Conservation (phyloP, 371 early-diverging fungal genomes). For the Mortierella sp. region DNA sequence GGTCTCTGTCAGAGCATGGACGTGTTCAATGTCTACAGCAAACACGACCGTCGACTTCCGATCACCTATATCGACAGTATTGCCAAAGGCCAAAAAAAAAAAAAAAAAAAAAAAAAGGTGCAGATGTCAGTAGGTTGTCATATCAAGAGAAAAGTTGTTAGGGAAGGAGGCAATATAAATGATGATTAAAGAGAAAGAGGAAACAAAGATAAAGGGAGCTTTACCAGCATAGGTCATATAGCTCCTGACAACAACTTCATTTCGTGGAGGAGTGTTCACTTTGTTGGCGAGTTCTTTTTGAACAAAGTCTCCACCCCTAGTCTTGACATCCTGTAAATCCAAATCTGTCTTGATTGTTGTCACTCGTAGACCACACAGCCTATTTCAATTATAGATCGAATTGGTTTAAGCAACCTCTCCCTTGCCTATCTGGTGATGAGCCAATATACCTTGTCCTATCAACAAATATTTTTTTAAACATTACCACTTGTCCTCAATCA, state of each 20-base stretch:
- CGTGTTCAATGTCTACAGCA: conserved; percentile 87
- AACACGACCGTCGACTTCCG: conserved; percentile 85
- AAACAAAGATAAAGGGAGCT: neutral
- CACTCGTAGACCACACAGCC: conserved; percentile 75
- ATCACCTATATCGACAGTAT: conserved; percentile 27
- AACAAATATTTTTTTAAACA: neutral
- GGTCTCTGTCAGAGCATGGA: conserved; percentile 60
- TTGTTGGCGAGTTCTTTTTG: conserved; percentile 62
- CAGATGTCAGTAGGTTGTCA: no score
- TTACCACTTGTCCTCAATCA: conserved; percentile 86
- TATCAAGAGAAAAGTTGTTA: no score
- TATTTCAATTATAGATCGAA: conserved; percentile 16
- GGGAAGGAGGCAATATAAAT: no score
- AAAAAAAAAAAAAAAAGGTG: neutral
- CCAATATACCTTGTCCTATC: no score
- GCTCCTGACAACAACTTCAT: conserved; percentile 72
- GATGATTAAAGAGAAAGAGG: no score
- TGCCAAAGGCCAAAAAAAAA: neutral
- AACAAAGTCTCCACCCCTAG: conserved; percentile 70
- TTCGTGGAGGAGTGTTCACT: conserved; percentile 76
- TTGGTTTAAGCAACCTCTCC: neutral
- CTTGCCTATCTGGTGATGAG: neutral
- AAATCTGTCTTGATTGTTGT: conserved; percentile 72
- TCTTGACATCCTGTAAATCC: conserved; percentile 64
- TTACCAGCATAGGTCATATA: conserved; percentile 66